phyloP scores from a whole-genome alignment of 768 basidiomycete species.

The Boletales sp. region DNA sequence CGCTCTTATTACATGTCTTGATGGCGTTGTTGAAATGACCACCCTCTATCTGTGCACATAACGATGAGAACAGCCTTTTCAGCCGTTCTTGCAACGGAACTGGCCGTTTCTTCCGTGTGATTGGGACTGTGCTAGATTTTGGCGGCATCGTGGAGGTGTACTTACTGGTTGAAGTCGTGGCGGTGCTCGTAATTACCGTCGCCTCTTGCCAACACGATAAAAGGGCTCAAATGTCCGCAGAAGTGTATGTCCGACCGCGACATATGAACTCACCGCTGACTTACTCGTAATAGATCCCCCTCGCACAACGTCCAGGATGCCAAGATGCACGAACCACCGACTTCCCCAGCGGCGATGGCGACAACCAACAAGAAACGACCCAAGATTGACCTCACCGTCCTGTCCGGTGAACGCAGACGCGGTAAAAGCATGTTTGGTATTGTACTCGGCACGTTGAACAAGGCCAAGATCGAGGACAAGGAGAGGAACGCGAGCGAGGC shows the following conservation, averaged over 20 bases:
- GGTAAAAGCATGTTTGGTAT: slow-evolving; percentile 89
- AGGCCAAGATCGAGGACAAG: slow-evolving; percentile 85
- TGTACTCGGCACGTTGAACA: slow-evolving; percentile 77
- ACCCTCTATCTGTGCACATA: slow-evolving; percentile 88
- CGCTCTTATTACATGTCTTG: slow-evolving; percentile 91
- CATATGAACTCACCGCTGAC: slow-evolving; percentile 1
- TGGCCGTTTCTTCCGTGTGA: slow-evolving; percentile 17
- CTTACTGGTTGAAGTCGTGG: not conserved
- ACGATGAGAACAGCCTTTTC: slow-evolving; percentile 68
- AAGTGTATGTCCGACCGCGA: slow-evolving; percentile 40
- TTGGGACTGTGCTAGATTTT: slow-evolving; percentile 10
- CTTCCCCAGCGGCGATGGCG: slow-evolving; percentile 45
- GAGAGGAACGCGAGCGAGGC: slow-evolving; percentile 83
- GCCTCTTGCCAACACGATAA: slow-evolving; percentile 2
- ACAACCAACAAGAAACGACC: slow-evolving; percentile 60
- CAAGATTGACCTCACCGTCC: slow-evolving; percentile 60
- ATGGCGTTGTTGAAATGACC: slow-evolving; percentile 82
- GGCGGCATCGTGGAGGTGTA: slow-evolving; percentile 18
- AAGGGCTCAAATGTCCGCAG: slow-evolving; percentile 44
- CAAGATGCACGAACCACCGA: slow-evolving; percentile 39
- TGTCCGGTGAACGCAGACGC: slow-evolving; percentile 66
- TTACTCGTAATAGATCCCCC: slow-evolving; percentile 15
- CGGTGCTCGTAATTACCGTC: slow-evolving; percentile 22
- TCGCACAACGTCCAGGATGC: slow-evolving; percentile 31
- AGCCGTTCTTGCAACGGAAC: slow-evolving; percentile 26